These are phyloP conservation scores for Naganishia sp. DNA, from an alignment of 1,284 basidiomycete genomes.

Conservation along the genomic window DNA sequence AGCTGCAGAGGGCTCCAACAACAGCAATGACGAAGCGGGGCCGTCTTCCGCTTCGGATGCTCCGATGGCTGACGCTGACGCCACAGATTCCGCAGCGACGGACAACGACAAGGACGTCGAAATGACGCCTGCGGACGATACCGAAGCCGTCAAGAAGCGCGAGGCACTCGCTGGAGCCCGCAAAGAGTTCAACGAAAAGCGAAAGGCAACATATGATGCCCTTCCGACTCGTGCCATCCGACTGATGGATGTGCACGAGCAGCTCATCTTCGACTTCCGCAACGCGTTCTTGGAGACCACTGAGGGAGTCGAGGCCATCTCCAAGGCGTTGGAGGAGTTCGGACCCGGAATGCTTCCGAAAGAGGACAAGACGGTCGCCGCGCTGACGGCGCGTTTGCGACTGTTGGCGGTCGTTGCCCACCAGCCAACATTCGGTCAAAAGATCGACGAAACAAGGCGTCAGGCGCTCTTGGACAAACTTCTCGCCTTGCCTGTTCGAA, in stretches of 20 bases:
- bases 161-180: conserved; percentile 17
- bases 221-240: conserved; percentile 38
- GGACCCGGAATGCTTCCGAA: conserved; percentile 41
- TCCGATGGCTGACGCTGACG: conserved; percentile 25
- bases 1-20: conserved; percentile 23
- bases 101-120: conserved; percentile 30
- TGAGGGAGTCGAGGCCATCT: conserved; percentile 35
- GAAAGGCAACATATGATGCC: conserved; percentile 11
- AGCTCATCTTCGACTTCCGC: conserved; percentile 86
- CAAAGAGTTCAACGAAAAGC: conserved; percentile 21
- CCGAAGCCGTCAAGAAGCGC: neutral
- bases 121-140: conserved; percentile 12
- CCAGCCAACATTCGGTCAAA: conserved; percentile 56
- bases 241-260: conserved; percentile 82
- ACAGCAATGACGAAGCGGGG: neutral
- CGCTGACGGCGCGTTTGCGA: conserved; percentile 77
- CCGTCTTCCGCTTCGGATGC: conserved; percentile 24
- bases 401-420: conserved; percentile 80
- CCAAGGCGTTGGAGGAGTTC: conserved; percentile 33
- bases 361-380: conserved; percentile 56
- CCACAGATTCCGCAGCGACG: conserved; percentile 31
- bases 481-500: conserved; percentile 25
- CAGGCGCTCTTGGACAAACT: conserved; percentile 20
- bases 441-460: conserved; percentile 40
- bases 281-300: conserved; percentile 67